Evolutionary conservation across 768 basidiomycete genomes (phyloP).

Genomic region (Cystoderma amianthinum): DNA sequence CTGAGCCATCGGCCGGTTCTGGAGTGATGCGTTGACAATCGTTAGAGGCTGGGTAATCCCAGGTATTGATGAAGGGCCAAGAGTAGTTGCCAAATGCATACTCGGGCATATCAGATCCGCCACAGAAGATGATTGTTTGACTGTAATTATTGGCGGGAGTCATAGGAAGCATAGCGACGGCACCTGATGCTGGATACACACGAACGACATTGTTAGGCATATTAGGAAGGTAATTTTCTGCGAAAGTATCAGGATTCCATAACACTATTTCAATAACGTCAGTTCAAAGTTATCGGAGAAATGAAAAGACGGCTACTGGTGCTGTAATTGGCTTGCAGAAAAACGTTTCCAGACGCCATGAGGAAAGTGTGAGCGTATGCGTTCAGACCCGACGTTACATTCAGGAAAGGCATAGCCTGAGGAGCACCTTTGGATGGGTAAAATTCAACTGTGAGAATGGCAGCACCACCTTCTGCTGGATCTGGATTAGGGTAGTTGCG

Average conservation of each 20-base stretch:
- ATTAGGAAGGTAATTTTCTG: slow-evolving; percentile 56
- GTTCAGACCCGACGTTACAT: slow-evolving; percentile 69
- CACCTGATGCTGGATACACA: slow-evolving; percentile 88
- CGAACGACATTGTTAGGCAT: slow-evolving; percentile 73
- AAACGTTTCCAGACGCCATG: slow-evolving; percentile 69
- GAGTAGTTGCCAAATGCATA: slow-evolving; percentile 73
- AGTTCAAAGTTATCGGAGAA: slow-evolving; percentile 5
- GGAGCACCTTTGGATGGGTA: slow-evolving; percentile 53
- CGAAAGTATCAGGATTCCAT: slow-evolving; percentile 49
- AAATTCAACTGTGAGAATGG: slow-evolving; percentile 81
- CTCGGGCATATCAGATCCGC: slow-evolving; percentile 75
- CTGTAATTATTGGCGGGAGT: slow-evolving; percentile 85
- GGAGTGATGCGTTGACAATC: slow-evolving; percentile 85
- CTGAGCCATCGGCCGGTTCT: slow-evolving; percentile 65
- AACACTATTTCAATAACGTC: slow-evolving; percentile 21
- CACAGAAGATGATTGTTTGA: slow-evolving; percentile 85
- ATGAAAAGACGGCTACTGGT: slow-evolving; percentile 48
- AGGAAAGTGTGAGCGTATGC: slow-evolving; percentile 71
- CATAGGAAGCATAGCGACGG: slow-evolving; percentile 83
- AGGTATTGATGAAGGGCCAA: slow-evolving; percentile 67
- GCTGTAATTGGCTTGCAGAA: slow-evolving; percentile 79
- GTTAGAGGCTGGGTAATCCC: slow-evolving; percentile 56
- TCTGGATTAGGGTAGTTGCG: slow-evolving; percentile 68
- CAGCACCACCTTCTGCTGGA: slow-evolving; percentile 54
- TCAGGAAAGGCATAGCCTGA: slow-evolving; percentile 59